A percentile compares a stretch with the other conserved stretches of the same genome.
Evolutionary conservation across 371 early-diverging fungal species (phyloP).

Genomic region (Batkoa obscura): DNA sequence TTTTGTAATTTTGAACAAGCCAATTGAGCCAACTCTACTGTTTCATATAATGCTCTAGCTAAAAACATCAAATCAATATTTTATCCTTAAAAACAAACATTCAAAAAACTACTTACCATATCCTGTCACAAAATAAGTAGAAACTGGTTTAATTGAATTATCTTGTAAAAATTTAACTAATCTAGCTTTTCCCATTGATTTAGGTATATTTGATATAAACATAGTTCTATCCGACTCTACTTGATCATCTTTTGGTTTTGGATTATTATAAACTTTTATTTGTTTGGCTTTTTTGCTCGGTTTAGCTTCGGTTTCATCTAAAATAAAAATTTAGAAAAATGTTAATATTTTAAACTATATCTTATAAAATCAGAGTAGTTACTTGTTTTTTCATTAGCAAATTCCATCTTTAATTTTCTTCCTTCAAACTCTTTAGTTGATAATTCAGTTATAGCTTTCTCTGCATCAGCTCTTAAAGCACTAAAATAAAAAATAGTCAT

Average conservation of each 20-base stretch:
- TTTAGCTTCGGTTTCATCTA: not conserved
- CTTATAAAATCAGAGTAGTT: slow-evolving; percentile 1
- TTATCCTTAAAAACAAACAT: too few species aligned
- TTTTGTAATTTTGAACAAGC: not conserved
- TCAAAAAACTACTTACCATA: not conserved
- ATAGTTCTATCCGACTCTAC: not conserved
- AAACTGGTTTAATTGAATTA: not conserved
- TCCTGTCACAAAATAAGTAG: not conserved
- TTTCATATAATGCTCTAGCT: slow-evolving; percentile 2
- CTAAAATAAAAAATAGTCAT: not conserved
- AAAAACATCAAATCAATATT: not conserved
- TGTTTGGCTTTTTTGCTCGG: not conserved
- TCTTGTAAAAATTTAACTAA: not conserved
- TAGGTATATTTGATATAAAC: not conserved
- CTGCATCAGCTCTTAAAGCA: slow-evolving; percentile 76
- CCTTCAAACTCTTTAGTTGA: slow-evolving; percentile 44
- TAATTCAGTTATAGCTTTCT: slow-evolving; percentile 47
- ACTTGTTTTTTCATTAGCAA: slow-evolving; percentile 39
- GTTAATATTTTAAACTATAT: too few species aligned
- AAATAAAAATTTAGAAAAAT: not conserved
- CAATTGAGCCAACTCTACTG: slow-evolving; percentile 3
- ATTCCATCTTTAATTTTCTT: slow-evolving; percentile 46
- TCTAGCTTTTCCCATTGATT: not conserved
- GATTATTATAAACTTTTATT: not conserved
- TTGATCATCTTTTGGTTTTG: slow-evolving; percentile 11